Base-by-base conservation (phyloP, 768 basidiomycete species). In the Boletellus sp. region DNA sequence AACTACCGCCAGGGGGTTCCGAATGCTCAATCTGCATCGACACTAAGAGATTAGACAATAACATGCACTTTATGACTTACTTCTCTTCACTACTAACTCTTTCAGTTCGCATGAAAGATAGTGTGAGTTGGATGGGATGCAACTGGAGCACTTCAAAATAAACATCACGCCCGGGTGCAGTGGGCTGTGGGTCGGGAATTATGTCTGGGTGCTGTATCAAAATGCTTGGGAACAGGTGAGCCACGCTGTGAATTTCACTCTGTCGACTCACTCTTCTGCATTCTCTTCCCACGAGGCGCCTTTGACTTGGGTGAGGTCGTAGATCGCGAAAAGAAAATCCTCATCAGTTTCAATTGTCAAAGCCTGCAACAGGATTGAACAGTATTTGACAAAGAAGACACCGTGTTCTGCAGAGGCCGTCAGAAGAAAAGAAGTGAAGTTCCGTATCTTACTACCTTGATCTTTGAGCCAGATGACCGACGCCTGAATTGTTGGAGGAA, bases 71-170 rank as follows among this genome's bases (percentile, higher is more conserved):
- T 22, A 26, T 6, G 13, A 15, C 85, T 59, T 67, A 95, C 95
- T 93, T 93, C 62, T 94, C 90, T 62, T 94, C 94, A 36, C 88
- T 87, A 67, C 87, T 96, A 48, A 95, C 83, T 24, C 90, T 76
- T 59, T 97, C 96, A 1, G 95, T 95, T 16, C 94, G 83, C 90
- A 96, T 95, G 74, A 99, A 99, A 0, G 96, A 98, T 16, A 99
- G 70, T 1, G 90, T 85, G 4, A 99, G 75, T 54, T 86, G 84
- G 61, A 98, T 90, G 6, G 96, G 96, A 54, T 99, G 95, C 24
- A 99, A 75, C 60, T 96, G 91, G 7, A 99, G 77, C 12, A 93
- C 81, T 70, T 99, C 96, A 59, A 99, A 99, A 72, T 98, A 99
- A 44, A 97, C 68, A 52, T 92, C 87, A 66, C 82, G 82, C 31